Evolutionary conservation across 129 eudicot genomes (phyloP).

Genomic region (Artemisia argyi): DNA sequence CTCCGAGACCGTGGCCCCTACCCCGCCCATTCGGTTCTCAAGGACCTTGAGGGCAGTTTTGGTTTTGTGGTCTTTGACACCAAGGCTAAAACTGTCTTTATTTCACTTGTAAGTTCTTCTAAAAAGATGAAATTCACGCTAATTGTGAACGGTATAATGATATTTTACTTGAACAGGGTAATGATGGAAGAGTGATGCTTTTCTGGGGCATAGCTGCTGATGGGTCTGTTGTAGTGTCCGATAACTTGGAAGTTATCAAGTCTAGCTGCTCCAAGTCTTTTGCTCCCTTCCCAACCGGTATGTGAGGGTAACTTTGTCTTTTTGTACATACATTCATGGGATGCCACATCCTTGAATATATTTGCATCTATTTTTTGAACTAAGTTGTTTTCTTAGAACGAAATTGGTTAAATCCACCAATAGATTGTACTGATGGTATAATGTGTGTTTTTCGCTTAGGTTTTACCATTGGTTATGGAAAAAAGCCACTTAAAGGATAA

Average conservation of each 20-base stretch:
- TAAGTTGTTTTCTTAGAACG: not conserved
- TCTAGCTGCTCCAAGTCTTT: constrained; percentile 82
- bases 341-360: not conserved
- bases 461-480: not conserved
- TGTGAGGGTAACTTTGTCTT: constrained; percentile 7
- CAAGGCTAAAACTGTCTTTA: constrained; percentile 64
- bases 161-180: constrained; percentile 44
- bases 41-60: constrained; percentile 87
- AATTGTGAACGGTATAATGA: not conserved
- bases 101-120: constrained; percentile 60
- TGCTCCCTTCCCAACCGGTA: constrained; percentile 94
- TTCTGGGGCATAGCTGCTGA: constrained; percentile 79
- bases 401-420: not conserved
- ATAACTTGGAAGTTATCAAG: constrained; percentile 60
- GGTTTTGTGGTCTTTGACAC: constrained; percentile 81
- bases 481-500: not conserved
- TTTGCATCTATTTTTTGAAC: not conserved
- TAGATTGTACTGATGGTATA: too few relatives aligned
- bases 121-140: not conserved
- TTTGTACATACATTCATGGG: not conserved
- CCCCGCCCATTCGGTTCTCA: constrained; percentile 83
- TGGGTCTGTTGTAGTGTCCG: constrained; percentile 84
- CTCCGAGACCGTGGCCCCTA: constrained; percentile 89
- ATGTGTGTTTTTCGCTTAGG: not conserved
- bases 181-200: constrained; percentile 66